A percentile compares a stretch with the other conserved stretches of the same genome.
These are phyloP conservation scores for Annulohypoxylon truncatum DNA, from an alignment of 2,329 filamentous ascomycete genomes.

Conservation along the genomic window DNA sequence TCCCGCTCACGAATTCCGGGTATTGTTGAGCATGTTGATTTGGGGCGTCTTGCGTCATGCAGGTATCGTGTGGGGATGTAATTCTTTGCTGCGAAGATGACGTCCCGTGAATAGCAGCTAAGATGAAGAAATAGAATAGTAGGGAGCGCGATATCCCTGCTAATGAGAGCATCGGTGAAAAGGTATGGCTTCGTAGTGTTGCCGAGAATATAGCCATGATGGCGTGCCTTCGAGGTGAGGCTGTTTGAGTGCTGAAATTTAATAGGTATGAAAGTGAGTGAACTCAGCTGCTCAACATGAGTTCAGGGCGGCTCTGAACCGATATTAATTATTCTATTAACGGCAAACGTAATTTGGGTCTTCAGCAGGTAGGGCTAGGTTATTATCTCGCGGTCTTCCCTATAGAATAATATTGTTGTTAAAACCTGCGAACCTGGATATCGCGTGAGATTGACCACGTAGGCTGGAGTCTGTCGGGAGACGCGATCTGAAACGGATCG, in stretches of 20 bases:
- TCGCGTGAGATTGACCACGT: not conserved
- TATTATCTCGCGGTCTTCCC: not conserved
- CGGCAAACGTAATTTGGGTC: not conserved
- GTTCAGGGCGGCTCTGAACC: not conserved
- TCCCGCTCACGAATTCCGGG: slow-evolving; percentile 61
- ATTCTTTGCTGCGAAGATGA: slow-evolving; percentile 11
- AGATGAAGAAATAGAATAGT: not conserved
- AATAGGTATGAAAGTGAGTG: not conserved
- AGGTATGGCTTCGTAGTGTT: not conserved
- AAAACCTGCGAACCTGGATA: not conserved
- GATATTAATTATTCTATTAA: not conserved
- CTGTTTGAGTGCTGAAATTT: not conserved
- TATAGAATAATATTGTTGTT: not conserved
- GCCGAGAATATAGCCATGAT: slow-evolving; percentile 3
- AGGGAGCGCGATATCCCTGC: not conserved
- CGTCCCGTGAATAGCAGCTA: not conserved
- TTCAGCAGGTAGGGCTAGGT: not conserved
- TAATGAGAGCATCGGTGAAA: not conserved
- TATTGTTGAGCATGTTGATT: slow-evolving; percentile 62
- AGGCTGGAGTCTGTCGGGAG: not conserved
- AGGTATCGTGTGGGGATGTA: slow-evolving; percentile 23
- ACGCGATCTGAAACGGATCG: slow-evolving; percentile 21
- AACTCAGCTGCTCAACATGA: not conserved
- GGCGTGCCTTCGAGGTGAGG: not conserved
- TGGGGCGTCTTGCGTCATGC: slow-evolving; percentile 50